A percentile compares a stretch with the other conserved stretches of the same genome.
These are phyloP conservation scores for Dactylorhiza incarnata DNA, from an alignment of 106 monocot species.

Conservation along the genomic window DNA sequence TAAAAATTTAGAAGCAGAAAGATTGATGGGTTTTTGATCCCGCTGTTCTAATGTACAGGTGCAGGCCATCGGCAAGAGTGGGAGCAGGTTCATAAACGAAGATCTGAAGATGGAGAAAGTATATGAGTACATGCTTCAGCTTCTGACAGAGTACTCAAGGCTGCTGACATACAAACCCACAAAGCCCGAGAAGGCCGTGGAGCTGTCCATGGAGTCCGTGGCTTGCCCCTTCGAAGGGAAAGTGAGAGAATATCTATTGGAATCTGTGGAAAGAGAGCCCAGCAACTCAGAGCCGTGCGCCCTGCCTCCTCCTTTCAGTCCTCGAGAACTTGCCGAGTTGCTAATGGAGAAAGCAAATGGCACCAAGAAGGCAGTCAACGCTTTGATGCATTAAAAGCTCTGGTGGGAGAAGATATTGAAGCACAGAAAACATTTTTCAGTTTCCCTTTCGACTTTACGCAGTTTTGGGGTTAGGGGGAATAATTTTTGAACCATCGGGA, in stretches of 20 bases:
- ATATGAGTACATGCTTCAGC: slow-evolving; percentile 73
- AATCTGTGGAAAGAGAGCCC: slow-evolving; percentile 27
- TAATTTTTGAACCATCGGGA: too few relatives aligned
- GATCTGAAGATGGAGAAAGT: slow-evolving; percentile 47
- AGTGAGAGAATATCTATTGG: slow-evolving; percentile 28
- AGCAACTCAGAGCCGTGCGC: slow-evolving; percentile 12
- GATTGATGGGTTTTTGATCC: not conserved
- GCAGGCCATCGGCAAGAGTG: slow-evolving; percentile 22
- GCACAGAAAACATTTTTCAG: too few relatives aligned
- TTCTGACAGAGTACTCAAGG: slow-evolving; percentile 46
- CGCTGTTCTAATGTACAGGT: slow-evolving; percentile 15
- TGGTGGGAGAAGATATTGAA: too few relatives aligned
- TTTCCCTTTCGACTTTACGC: too few relatives aligned
- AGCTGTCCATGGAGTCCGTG: slow-evolving; percentile 36
- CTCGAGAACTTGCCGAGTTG: not conserved
- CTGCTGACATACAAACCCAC: slow-evolving; percentile 46
- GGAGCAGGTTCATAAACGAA: slow-evolving; percentile 45
- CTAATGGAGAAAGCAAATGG: slow-evolving; percentile 3
- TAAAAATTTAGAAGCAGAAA: not conserved
- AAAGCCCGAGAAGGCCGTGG: slow-evolving; percentile 29
- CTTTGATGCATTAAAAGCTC: too few relatives aligned
- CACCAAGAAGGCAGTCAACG: not conserved
- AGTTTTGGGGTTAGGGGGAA: too few relatives aligned
- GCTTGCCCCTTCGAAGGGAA: slow-evolving; percentile 20
- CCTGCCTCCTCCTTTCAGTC: slow-evolving; percentile 5